phyloP scores from a whole-genome alignment of 164 flowering plant species.

The Liriodendron chinense region DNA sequence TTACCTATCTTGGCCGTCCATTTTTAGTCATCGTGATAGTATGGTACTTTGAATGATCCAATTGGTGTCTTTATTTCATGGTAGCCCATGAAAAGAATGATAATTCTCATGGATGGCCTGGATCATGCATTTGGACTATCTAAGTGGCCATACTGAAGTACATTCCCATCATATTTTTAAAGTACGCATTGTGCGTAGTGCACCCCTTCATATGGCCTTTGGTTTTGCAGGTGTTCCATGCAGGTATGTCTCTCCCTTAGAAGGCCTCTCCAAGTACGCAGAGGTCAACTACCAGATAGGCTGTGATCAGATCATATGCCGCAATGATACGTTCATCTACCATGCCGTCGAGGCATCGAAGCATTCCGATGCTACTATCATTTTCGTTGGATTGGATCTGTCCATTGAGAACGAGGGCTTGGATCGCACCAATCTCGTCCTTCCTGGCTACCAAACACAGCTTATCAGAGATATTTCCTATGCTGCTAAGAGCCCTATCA shows the following conservation, averaged over 20 bases:
- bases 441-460: conserved; percentile 38
- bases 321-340: neutral
- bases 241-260: conserved; percentile 10
- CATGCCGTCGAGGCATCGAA: conserved; percentile 12
- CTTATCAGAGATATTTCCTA: conserved; percentile 24
- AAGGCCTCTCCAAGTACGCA: conserved; percentile 3
- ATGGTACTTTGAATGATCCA: no score
- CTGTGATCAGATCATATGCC: conserved; percentile 9
- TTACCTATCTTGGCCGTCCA: no score
- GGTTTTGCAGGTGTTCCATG: conserved; percentile 15
- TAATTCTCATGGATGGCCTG: no score
- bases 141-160: neutral
- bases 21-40: no score
- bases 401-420: conserved; percentile 34
- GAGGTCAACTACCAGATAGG: conserved; percentile 7
- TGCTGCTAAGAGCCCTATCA: conserved; percentile 29
- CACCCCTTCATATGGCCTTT: neutral
- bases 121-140: no score
- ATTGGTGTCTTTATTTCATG: no score
- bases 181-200: neutral
- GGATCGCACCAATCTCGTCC: conserved; percentile 31
- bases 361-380: conserved; percentile 31
- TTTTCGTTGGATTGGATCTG: conserved; percentile 43
- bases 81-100: no score
- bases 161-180: no score